Base-by-base conservation (phyloP, 1,284 basidiomycete genomes). In the Cerrena zonata region DNA sequence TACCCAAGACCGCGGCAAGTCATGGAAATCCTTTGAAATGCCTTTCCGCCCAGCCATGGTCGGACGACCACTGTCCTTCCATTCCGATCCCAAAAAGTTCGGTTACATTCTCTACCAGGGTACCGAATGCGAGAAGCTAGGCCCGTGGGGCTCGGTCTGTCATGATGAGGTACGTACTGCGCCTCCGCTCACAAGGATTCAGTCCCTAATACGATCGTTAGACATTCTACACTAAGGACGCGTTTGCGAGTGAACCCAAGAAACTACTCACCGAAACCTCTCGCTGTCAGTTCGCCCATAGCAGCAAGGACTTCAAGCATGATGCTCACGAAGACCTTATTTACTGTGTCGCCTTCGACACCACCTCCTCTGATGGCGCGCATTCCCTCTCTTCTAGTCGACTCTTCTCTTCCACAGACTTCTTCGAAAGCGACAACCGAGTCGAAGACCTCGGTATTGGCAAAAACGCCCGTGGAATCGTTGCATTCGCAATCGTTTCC, bases 41-140 rank as follows among this genome's bases (percentile, higher is more conserved):
- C 82, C 85, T 1, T 58, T 80, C 3, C 59, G 75, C 4, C 82
- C 86, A 1, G 82, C 86, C 2, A 69, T 80, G 38, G 73, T 82
- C 10, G 61, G 76, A 3, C 70, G 73, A 37, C 87, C 90, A 3
- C 77, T 96, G 10, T 82, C 86, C 2, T 97, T 96, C 72, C 92
- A 96, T 62, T 86, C 90, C 0, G 80, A 85, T 52, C 66, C 71
- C 4, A 64, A 69, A 12, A 86, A 89, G 56, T 80, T 75, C 56
- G 87, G 81, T 1, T 76, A 84, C 70, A 86, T 96, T 51, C 69
- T 97, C n/a, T 94, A 88, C 65, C 91, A 94, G 62, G 91, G 88
- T 3, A 81, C 80, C 0, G 65, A 65, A 3, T 97, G 94, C 60
- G 77, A 84, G 30, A 64, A 66, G 1, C 40, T 48, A 3, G 62